phyloP scores from a whole-genome alignment of 2,329 filamentous ascomycete genomes.

The Talaromyces marneffei region DNA sequence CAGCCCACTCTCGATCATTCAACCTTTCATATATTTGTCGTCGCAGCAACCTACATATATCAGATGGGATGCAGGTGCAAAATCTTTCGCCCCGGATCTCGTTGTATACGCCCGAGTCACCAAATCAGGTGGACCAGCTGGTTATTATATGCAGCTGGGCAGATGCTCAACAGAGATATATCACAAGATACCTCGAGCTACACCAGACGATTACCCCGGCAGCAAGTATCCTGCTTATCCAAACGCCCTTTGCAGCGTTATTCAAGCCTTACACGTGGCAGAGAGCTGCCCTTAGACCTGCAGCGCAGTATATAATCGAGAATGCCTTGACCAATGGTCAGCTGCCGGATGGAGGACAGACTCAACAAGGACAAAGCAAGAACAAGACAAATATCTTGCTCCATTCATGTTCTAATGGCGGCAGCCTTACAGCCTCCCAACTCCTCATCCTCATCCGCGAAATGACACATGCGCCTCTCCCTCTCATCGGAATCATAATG shows the following conservation, averaged over 20 bases:
- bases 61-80: background rate
- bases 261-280: conserved; percentile 15
- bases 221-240: conserved; percentile 25
- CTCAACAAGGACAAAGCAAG: background rate
- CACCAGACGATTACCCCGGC: conserved; percentile 23
- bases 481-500: conserved; percentile 19
- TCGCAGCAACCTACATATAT: background rate
- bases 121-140: conserved; percentile 6
- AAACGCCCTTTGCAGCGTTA: conserved; percentile 20
- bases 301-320: conserved; percentile 7
- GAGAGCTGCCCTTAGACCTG: conserved; percentile 6
- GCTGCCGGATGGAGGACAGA: background rate
- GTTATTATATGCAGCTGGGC: conserved; percentile 26
- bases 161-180: conserved; percentile 25
- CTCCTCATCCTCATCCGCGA: conserved; percentile 17
- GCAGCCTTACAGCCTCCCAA: conserved; percentile 21
- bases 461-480: conserved; percentile 12
- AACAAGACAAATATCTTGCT: conserved; percentile 19
- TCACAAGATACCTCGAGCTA: conserved; percentile 27
- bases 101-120: background rate
- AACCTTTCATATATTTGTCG: background rate
- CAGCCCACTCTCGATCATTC: background rate
- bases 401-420: conserved; percentile 32
- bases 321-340: background rate
- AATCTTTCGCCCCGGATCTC: background rate